A percentile compares a stretch with the other conserved stretches of the same genome.
These are phyloP conservation scores for Ensete glaucum DNA, from an alignment of 176 grass and related monocot species.

Conservation along the genomic window DNA sequence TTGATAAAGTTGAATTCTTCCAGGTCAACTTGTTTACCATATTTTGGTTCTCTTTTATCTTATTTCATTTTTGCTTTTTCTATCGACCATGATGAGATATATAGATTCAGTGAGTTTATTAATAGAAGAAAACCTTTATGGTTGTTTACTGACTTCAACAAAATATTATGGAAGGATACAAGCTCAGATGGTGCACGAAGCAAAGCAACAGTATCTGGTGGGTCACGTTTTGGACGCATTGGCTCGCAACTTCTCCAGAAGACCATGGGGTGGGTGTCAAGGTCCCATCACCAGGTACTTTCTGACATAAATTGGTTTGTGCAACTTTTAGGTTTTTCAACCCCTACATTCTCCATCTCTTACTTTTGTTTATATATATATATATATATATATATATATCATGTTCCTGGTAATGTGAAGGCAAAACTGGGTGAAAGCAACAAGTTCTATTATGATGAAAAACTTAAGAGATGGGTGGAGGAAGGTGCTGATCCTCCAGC, in stretches of 20 bases:
- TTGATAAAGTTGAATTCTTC: not conserved
- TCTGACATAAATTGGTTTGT: conserved; percentile 8
- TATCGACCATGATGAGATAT: not conserved
- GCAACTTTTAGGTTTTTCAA: not conserved
- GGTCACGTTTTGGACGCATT: conserved; percentile 77
- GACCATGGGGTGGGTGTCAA: conserved; percentile 72
- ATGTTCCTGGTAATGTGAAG: conserved; percentile 24
- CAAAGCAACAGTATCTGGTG: conserved; percentile 34
- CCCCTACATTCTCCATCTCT: not conserved
- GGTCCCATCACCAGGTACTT: conserved; percentile 70
- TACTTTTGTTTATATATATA: not conserved
- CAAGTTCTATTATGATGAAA: conserved; percentile 96
- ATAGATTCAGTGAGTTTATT: not conserved
- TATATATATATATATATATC: not conserved
- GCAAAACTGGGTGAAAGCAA: conserved; percentile 88
- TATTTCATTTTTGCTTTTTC: not conserved
- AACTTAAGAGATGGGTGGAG: conserved; percentile 92
- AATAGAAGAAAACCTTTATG: not conserved
- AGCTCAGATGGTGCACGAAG: conserved; percentile 34
- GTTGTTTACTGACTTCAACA: conserved; percentile 13
- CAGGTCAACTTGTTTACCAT: not conserved
- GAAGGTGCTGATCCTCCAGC: conserved; percentile 67
- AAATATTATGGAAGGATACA: conserved; percentile 31
- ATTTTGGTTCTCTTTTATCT: not conserved
- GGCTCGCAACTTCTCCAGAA: conserved; percentile 59